Evolutionary conservation across 768 basidiomycete genomes (phyloP).

Genomic region (Suillus ampliporus): DNA sequence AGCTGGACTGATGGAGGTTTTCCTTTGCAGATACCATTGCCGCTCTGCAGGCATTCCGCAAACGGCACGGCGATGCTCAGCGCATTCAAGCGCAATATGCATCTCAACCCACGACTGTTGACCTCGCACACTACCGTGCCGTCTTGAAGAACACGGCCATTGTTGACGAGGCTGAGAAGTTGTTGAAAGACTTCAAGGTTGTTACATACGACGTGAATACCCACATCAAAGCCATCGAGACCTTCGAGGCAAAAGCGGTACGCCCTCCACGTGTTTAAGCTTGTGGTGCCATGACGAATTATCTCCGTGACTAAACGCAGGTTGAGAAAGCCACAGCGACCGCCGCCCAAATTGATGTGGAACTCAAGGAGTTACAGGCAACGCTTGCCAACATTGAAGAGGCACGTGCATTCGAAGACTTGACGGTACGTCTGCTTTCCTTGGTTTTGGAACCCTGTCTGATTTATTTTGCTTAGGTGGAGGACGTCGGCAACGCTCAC

Average conservation of each 20-base stretch:
- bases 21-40: conserved; percentile 78
- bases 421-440: conserved; percentile 69
- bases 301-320: conserved; percentile 45
- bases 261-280: conserved; percentile 39
- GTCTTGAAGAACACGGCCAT: conserved; percentile 91
- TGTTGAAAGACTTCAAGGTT: conserved; percentile 88
- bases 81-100: conserved; percentile 67
- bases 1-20: not conserved
- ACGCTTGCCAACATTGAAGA: conserved; percentile 98
- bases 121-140: conserved; percentile 90
- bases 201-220: conserved; percentile 90
- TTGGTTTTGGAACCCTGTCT: conserved; percentile 3
- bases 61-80: conserved; percentile 90
- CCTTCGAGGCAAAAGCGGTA: conserved; percentile 96
- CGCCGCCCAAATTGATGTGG: conserved; percentile 85
- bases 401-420: conserved; percentile 95
- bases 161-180: conserved; percentile 91
- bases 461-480: conserved; percentile 55
- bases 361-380: conserved; percentile 88
- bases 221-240: conserved; percentile 94
- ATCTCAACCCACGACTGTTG: conserved; percentile 80
- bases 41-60: conserved; percentile 93
- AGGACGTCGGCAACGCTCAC: conserved; percentile 91
- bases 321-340: conserved; percentile 90
- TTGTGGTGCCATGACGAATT: not conserved